Base-by-base conservation (phyloP, 2,329 filamentous ascomycete species). In the Aspergillus arachidicola region DNA sequence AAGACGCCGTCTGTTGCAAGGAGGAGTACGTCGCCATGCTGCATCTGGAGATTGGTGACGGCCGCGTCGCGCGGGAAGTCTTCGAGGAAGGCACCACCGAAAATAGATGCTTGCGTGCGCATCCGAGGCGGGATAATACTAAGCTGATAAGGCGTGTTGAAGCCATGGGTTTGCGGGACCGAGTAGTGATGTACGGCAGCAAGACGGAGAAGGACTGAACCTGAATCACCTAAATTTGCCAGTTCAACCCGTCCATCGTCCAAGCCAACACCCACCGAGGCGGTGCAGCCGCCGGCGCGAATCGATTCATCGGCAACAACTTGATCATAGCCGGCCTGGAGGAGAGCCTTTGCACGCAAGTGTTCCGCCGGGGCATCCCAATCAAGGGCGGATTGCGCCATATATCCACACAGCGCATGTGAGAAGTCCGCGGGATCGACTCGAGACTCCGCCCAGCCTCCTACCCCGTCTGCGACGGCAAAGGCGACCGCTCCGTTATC, bases 91-190 rank as follows among this genome's bases (percentile, higher is more conserved):
- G 86, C 84, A 51, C 92, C 92, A 23, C 94, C 94, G 76, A 97
- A 98, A 32, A 92, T 87, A 14, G 89, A 87, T 71, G 93, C 90
- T 71, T 95, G 91, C 26, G 88, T 87, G 61, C 93, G 86, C 79
- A 97, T 89, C 70, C 86, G 87, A 4, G 90, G 87, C 0, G 95
- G 94, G 9, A 97, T 89, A 59, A 97, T 89, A 59, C 93, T 94
- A 46, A 99, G 86, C 78, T 99, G 95, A 75, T 92, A 99, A 0
- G 95, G 95, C 0, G 95, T 98, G 79, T 99, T 99, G 85, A 99
- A 99, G 50, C 90, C 93, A 77, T 99, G 95, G 0, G 93, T 97
- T 79, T 99, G 95, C 28, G 93, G 91, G 55, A 89, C 86, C 2
- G 93, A 96, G 73, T 89, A 90, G 61, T 90, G 87, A 76, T 95